A percentile compares a stretch with the other conserved stretches of the same genome.
phyloP scores from a whole-genome alignment of 177 flowering plant genomes.

The Vitis hybrid region DNA sequence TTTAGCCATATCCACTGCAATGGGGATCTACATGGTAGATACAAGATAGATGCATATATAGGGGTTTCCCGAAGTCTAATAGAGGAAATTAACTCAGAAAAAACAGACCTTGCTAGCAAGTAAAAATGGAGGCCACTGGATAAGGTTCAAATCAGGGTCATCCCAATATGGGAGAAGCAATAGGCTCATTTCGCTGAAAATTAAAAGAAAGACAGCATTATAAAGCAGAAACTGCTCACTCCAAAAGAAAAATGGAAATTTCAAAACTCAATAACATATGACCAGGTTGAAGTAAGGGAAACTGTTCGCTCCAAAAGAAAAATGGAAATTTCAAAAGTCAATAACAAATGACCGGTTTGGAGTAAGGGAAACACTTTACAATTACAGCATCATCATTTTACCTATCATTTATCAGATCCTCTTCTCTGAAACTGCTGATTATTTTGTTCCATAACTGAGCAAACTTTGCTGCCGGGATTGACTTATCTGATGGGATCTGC shows the following conservation, averaged over 20 bases:
- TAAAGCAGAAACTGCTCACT: neutral
- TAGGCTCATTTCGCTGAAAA: constrained; percentile 78
- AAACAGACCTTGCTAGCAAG: constrained; percentile 91
- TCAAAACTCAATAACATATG: neutral
- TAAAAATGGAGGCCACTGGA: constrained; percentile 94
- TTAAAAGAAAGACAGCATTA: neutral
- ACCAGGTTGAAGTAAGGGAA: neutral
- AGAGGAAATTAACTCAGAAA: neutral
- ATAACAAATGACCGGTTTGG: neutral
- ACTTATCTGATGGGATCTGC: constrained; percentile 50
- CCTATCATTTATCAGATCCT: constrained; percentile 85
- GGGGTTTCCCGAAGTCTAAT: neutral
- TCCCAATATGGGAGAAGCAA: constrained; percentile 94
- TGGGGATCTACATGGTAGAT: constrained; percentile 59
- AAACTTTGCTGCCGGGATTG: constrained; percentile 70
- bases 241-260: neutral
- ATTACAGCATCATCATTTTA: constrained; percentile 12
- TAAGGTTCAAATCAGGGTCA: constrained; percentile 65
- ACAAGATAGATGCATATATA: neutral
- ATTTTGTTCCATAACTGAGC: constrained; percentile 93
- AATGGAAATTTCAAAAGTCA: neutral
- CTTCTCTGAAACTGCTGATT: constrained; percentile 81
- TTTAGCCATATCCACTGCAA: constrained; percentile 95
- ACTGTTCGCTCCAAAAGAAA: neutral
- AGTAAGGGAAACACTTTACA: neutral